Evolutionary conservation across 2,329 filamentous ascomycete species (phyloP).

Genomic region (Penicillium sp.): DNA sequence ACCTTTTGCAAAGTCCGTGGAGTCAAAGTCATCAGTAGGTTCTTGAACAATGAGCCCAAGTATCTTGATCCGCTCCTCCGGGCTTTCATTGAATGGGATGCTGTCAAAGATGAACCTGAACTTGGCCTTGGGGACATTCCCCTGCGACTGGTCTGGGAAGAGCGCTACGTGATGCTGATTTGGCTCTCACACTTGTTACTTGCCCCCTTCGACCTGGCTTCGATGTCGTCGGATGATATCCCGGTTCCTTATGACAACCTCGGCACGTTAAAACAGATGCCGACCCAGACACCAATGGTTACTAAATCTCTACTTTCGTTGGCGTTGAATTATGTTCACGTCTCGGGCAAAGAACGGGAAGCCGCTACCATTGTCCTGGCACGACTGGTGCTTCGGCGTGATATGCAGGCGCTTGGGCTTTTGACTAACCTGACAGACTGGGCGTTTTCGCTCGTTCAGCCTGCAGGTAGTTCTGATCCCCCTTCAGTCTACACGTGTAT

Average conservation of each 20-base stretch:
- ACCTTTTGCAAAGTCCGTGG: constrained; percentile 89
- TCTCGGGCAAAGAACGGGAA: constrained; percentile 76
- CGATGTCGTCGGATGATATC: constrained; percentile 56
- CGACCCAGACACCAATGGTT: constrained; percentile 57
- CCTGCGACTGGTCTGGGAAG: constrained; percentile 63
- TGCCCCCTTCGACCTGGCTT: constrained; percentile 80
- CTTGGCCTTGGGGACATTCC: too few species aligned
- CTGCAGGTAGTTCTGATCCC: constrained; percentile 30
- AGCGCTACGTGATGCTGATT: constrained; percentile 74
- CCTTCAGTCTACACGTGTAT: constrained; percentile 64
- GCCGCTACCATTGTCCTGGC: constrained; percentile 77
- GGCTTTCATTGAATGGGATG: constrained; percentile 57
- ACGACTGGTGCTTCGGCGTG: constrained; percentile 66
- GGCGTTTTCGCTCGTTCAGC: constrained; percentile 56
- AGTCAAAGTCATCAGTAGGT: constrained; percentile 81
- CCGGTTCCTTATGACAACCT: constrained; percentile 30
- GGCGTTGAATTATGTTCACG: constrained; percentile 61
- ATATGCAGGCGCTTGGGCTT: constrained; percentile 74
- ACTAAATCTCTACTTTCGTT: constrained; percentile 61
- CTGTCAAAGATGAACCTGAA: constrained; percentile 15
- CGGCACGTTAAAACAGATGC: constrained; percentile 39
- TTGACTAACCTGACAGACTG: constrained; percentile 60
- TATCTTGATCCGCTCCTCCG: constrained; percentile 72
- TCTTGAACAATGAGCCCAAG: constrained; percentile 80
- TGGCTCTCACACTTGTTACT: constrained; percentile 79